Conservation (phyloP, 208 protist species). For the Trypanosoma scelopori region DNA sequence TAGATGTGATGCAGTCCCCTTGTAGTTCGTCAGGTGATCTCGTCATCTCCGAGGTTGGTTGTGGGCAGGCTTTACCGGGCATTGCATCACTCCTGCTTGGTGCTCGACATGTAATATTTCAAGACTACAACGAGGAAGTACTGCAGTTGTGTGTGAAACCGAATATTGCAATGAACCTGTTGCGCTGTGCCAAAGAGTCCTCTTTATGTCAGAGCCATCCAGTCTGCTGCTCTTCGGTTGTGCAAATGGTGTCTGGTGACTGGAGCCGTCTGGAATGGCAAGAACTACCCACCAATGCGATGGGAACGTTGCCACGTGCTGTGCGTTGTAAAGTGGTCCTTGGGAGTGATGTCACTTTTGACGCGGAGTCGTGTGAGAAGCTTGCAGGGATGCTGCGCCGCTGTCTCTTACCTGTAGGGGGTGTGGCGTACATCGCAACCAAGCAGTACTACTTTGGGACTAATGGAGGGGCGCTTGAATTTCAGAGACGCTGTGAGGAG, state of each 20-base stretch:
- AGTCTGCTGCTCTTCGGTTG: conserved; percentile 13
- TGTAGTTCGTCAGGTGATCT: background rate
- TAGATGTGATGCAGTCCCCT: background rate
- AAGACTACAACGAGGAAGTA: conserved; percentile 91
- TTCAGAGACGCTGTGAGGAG: conserved; percentile 32
- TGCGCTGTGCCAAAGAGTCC: conserved; percentile 17
- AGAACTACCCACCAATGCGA: background rate
- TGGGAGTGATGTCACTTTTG: conserved; percentile 88
- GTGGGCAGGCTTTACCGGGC: conserved; percentile 73
- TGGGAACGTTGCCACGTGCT: background rate
- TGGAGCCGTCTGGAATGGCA: conserved; percentile 59
- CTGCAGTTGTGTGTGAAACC: conserved; percentile 64
- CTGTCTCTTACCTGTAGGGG: conserved; percentile 45
- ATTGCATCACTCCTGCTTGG: conserved; percentile 66
- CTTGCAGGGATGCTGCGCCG: conserved; percentile 59
- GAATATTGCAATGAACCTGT: conserved; percentile 68
- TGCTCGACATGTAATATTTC: conserved; percentile 55
- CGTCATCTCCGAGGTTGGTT: conserved; percentile 76
- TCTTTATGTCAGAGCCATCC: background rate
- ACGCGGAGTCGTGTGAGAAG: conserved; percentile 76
- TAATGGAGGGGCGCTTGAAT: conserved; percentile 69
- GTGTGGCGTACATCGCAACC: conserved; percentile 69
- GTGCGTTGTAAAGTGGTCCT: conserved; percentile 54
- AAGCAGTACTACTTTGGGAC: conserved; percentile 92
- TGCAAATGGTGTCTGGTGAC: conserved; percentile 78